phyloP scores from a whole-genome alignment of 192 early-diverging fungal genomes.

The Coemansia sp. region DNA sequence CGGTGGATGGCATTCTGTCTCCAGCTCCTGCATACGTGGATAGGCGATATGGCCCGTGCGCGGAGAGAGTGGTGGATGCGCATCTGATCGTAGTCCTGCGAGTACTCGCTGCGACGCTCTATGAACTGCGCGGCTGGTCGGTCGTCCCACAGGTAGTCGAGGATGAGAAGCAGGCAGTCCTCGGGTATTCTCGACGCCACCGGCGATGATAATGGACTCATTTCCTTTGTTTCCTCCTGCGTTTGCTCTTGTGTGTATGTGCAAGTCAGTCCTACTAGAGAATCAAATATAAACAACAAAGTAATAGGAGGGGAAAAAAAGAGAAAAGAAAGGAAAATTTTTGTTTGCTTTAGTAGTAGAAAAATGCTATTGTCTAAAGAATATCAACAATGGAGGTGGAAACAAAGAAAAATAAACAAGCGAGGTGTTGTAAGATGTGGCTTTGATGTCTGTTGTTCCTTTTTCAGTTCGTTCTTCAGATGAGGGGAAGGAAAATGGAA shows the following conservation, averaged over 20 bases:
- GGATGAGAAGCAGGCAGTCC: constrained; percentile 30
- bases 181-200: constrained; percentile 18
- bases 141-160: constrained; percentile 37
- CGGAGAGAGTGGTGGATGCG: constrained; percentile 23
- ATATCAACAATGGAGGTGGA: too few species aligned
- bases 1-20: constrained; percentile 10
- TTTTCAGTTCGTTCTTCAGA: too few species aligned
- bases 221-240: neutral
- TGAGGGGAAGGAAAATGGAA: too few species aligned
- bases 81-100: constrained; percentile 42
- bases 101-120: constrained; percentile 20
- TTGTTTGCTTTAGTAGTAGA: too few species aligned
- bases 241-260: neutral
- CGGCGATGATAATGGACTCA: neutral
- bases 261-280: too few species aligned
- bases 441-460: too few species aligned
- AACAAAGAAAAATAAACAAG: too few species aligned
- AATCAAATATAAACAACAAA: too few species aligned
- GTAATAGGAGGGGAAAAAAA: too few species aligned
- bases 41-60: constrained; percentile 18
- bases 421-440: too few species aligned
- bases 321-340: too few species aligned
- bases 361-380: too few species aligned
- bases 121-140: constrained; percentile 14
- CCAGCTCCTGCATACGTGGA: constrained; percentile 43